A percentile compares a stretch with the other conserved stretches of the same genome.
These are phyloP conservation scores for Amaranthus tricolor DNA, from an alignment of 179 eudicot species.

Conservation along the genomic window DNA sequence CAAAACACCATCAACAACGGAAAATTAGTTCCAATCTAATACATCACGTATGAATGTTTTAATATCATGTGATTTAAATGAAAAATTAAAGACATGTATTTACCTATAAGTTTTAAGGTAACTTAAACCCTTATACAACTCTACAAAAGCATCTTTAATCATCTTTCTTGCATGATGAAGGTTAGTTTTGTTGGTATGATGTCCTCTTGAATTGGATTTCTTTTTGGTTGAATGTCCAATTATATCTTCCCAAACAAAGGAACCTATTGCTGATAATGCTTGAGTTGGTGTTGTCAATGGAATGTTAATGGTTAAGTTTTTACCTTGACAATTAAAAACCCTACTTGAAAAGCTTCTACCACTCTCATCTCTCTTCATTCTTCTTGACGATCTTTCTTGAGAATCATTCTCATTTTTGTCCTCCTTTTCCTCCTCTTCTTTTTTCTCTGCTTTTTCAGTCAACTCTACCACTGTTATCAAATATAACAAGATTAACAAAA, in stretches of 20 bases:
- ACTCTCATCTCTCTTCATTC: slow-evolving; percentile 44
- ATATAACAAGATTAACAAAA: not conserved
- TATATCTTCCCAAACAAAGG: slow-evolving; percentile 76
- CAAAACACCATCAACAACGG: slow-evolving; percentile 22
- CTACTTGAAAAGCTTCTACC: slow-evolving; percentile 50
- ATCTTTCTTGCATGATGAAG: slow-evolving; percentile 86
- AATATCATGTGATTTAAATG: no score
- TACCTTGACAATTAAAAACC: slow-evolving; percentile 56
- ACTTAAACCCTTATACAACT: slow-evolving; percentile 77
- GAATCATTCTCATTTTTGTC: no score
- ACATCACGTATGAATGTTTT: no score
- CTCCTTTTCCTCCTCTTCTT: slow-evolving; percentile 32
- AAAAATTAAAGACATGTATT: not conserved
- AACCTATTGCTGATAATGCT: slow-evolving; percentile 71
- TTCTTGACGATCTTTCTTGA: slow-evolving; percentile 33
- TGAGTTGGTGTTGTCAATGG: slow-evolving; percentile 81
- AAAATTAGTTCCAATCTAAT: no score
- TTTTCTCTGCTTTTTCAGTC: slow-evolving; percentile 35
- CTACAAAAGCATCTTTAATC: slow-evolving; percentile 82
- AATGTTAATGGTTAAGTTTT: slow-evolving; percentile 60
- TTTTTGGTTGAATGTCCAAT: slow-evolving; percentile 47
- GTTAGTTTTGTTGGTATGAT: slow-evolving; percentile 67
- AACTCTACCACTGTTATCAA: slow-evolving; percentile 45
- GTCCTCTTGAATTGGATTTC: slow-evolving; percentile 23
- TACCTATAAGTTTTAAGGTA: slow-evolving; percentile 89